phyloP scores from a whole-genome alignment of 2,329 filamentous ascomycete genomes.

The Microcyclosporella mali region DNA sequence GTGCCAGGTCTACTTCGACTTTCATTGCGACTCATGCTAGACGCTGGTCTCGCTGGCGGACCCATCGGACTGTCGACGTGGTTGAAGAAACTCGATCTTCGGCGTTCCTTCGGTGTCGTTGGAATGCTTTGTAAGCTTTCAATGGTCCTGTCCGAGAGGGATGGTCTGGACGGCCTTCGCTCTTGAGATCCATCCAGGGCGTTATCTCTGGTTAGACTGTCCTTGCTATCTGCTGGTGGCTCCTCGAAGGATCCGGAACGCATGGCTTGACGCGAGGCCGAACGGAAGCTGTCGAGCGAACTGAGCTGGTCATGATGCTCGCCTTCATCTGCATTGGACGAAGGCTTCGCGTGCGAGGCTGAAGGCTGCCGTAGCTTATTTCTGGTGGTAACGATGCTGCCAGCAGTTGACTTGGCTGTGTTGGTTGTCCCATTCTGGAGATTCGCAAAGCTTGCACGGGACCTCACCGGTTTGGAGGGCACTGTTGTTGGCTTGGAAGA shows the following conservation, averaged over 20 bases:
- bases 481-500: background rate
- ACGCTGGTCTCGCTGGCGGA: slow-evolving; percentile 57
- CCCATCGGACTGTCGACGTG: slow-evolving; percentile 51
- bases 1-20: slow-evolving; percentile 45
- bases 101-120: slow-evolving; percentile 65
- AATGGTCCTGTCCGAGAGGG: slow-evolving; percentile 76
- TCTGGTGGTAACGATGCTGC: background rate
- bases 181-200: slow-evolving; percentile 12
- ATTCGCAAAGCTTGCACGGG: slow-evolving; percentile 8
- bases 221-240: slow-evolving; percentile 12
- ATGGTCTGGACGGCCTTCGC: slow-evolving; percentile 44
- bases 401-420: slow-evolving; percentile 2
- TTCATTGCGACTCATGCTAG: slow-evolving; percentile 50
- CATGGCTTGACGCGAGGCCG: slow-evolving; percentile 36
- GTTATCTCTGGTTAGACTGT: slow-evolving; percentile 12
- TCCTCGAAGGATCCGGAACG: slow-evolving; percentile 21
- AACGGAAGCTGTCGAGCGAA: slow-evolving; percentile 38
- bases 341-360: background rate
- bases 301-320: slow-evolving; percentile 37
- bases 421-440: slow-evolving; percentile 3
- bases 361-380: background rate
- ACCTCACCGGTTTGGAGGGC: slow-evolving; percentile 4
- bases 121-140: slow-evolving; percentile 75
- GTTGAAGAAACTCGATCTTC: slow-evolving; percentile 67
- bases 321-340: slow-evolving; percentile 20